Evolutionary conservation across 257 asterid species (phyloP).

Genomic region (Prunella vulgaris): DNA sequence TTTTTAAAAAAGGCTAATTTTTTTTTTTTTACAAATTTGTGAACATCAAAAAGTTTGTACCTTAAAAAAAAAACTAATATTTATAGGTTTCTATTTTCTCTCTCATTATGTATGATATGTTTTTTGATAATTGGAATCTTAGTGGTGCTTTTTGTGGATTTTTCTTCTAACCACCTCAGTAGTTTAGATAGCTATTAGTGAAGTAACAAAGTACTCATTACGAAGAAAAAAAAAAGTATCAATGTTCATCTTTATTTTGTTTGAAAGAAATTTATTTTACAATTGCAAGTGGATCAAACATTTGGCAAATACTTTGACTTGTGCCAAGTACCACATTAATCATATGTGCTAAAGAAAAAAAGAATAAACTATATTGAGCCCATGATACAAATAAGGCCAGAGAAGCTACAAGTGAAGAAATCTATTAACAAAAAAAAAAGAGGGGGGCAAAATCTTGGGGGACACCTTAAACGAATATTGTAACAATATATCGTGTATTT

Average conservation of each 20-base stretch:
- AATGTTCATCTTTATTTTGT: background rate
- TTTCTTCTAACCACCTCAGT: background rate
- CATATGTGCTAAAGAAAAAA: background rate
- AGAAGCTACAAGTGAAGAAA: background rate
- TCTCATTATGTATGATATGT: too few species aligned
- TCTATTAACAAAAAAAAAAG: background rate
- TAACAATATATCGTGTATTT: background rate
- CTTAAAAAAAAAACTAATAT: too few species aligned
- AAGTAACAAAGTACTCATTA: too few species aligned
- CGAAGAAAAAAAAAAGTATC: background rate
- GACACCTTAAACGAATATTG: background rate
- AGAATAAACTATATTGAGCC: background rate
- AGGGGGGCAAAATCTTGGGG: slow-evolving; percentile 4
- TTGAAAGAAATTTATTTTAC: background rate
- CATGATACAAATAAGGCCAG: background rate
- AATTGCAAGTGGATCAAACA: background rate
- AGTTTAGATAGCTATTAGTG: background rate
- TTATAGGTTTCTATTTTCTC: too few species aligned
- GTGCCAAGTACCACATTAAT: background rate
- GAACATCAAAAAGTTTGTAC: too few species aligned
- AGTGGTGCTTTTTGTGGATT: background rate
- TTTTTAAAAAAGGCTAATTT: too few species aligned
- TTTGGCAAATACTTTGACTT: background rate
- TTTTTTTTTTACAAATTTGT: too few species aligned
- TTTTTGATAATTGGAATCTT: background rate